Evolutionary conservation across 1,284 basidiomycete genomes (phyloP), one percentile per base, ranked within the genome.

Genomic region (Microbotryum scabiosae): DNA sequence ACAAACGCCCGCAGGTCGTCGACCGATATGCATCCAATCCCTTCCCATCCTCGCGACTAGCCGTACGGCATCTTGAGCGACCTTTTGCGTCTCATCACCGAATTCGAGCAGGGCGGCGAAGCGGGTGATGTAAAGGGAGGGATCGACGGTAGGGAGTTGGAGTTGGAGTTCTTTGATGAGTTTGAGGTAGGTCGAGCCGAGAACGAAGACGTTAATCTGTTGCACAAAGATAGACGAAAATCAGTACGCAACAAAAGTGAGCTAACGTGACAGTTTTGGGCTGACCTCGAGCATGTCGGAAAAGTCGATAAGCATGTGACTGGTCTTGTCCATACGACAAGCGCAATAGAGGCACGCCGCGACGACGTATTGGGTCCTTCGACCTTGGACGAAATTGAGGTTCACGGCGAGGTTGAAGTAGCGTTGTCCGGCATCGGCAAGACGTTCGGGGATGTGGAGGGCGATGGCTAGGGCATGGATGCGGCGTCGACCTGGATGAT

Each of bases 231-330:
- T 23, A 23, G 43, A 43, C 43, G 43, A 30, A 4, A 36, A 14
- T 21, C 26, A 43, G 32, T n/a, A 20, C 0, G 18, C 14, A 28
- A 26, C 47, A 51, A 51, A 49, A 58, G 64, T 16, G 28, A 36
- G 56, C 54, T 20, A 56, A 58, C 64, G 28, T 56, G 14, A 23
- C 28, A 52, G 54, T 4, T 23, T 8, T 30, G 32, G 8, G 71
- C 80, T 69, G 67, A 88, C 90, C 77, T 90, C 88, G 26, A 97
- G 80, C 30, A 91, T 79, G 73, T 96, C 92, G 18, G 88, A 89
- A 73, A 99, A 97, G 77, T 99, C 96, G 68, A 99, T 98, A 44
- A 99, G 84, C 96, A 98, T 98, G 74, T 94, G 90, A 0, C 87
- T 90, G 21, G 78, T 77, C 75, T 94, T 90, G 71, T 88, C 89